Percentiles rank a stretch among this genome's conserved stretches.
Conservation (phyloP, 2,329 filamentous ascomycete genomes). For the Ilyonectria sp. region DNA sequence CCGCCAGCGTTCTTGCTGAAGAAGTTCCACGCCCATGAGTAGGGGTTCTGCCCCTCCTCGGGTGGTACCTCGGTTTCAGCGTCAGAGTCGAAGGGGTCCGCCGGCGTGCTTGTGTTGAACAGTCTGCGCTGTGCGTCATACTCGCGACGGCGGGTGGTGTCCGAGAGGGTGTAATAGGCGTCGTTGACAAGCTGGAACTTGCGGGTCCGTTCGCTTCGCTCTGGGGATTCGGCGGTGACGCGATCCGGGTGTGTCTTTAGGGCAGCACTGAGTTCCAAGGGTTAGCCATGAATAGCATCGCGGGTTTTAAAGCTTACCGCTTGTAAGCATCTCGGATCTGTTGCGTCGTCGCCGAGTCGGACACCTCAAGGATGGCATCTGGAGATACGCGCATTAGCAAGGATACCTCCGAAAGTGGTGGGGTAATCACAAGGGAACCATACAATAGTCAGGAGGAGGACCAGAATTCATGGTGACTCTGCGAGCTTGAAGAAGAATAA, state of each 20-base stretch:
- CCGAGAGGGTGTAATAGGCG: conserved; percentile 92
- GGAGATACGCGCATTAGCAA: conserved; percentile 34
- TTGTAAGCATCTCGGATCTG: conserved; percentile 97
- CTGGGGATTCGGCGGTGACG: conserved; percentile 85
- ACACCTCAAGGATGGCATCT: conserved; percentile 83
- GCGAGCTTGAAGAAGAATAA: neutral
- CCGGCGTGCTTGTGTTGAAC: conserved; percentile 49
- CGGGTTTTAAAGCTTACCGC: conserved; percentile 64
- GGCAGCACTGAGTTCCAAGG: conserved; percentile 75
- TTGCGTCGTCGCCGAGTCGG: conserved; percentile 81
- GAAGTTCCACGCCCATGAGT: conserved; percentile 84
- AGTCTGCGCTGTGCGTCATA: conserved; percentile 79
- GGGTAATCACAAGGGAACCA: conserved; percentile 44
- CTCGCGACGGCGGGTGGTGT: conserved; percentile 81
- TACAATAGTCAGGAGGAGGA: conserved; percentile 73
- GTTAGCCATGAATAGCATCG: conserved; percentile 32
- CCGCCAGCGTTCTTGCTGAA: conserved; percentile 59
- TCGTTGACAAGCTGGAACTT: conserved; percentile 94
- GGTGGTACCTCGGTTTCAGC: conserved; percentile 60
- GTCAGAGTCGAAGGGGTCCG: conserved; percentile 60
- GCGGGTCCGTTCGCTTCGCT: conserved; percentile 85
- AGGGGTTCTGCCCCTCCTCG: conserved; percentile 64
- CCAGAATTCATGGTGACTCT: conserved; percentile 53
- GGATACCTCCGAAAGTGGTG: conserved; percentile 29
- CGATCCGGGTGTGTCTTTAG: conserved; percentile 95